Percentiles rank a stretch among this genome's conserved stretches.
These are phyloP conservation scores for Allium sativum DNA, from an alignment of 106 monocot genomes.

Conservation along the genomic window DNA sequence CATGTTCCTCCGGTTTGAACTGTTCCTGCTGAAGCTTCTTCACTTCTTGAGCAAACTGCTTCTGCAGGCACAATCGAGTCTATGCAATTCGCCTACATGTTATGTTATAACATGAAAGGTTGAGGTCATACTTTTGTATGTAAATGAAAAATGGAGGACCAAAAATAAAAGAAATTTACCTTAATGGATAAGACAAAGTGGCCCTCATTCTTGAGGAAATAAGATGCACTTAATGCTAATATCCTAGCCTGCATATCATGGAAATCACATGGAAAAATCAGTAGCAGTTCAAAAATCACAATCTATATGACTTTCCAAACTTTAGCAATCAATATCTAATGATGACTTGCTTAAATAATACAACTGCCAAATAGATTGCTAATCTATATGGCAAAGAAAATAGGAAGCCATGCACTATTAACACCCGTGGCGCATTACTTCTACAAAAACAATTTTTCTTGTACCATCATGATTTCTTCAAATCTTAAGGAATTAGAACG, in stretches of 20 bases:
- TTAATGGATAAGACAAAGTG: constrained; percentile 92
- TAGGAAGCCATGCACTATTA: too few relatives aligned
- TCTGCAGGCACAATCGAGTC: constrained; percentile 82
- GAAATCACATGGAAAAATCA: background rate
- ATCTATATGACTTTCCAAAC: too few relatives aligned
- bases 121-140: too few relatives aligned
- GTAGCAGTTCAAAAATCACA: too few relatives aligned
- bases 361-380: too few relatives aligned
- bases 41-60: constrained; percentile 72
- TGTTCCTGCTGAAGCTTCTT: constrained; percentile 80
- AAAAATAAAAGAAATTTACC: constrained; percentile 24
- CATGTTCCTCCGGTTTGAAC: constrained; percentile 82
- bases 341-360: too few relatives aligned
- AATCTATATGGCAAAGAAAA: too few relatives aligned
- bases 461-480: too few relatives aligned
- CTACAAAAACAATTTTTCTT: too few relatives aligned
- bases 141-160: background rate
- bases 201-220: constrained; percentile 72
- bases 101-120: background rate
- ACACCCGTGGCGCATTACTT: too few relatives aligned
- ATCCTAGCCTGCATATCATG: constrained; percentile 62
- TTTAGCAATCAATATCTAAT: too few relatives aligned
- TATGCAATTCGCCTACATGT: constrained; percentile 68
- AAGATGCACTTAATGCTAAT: constrained; percentile 74
- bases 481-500: too few relatives aligned